Conservation (phyloP, 257 asterid species). For the Solanum dulcamara region DNA sequence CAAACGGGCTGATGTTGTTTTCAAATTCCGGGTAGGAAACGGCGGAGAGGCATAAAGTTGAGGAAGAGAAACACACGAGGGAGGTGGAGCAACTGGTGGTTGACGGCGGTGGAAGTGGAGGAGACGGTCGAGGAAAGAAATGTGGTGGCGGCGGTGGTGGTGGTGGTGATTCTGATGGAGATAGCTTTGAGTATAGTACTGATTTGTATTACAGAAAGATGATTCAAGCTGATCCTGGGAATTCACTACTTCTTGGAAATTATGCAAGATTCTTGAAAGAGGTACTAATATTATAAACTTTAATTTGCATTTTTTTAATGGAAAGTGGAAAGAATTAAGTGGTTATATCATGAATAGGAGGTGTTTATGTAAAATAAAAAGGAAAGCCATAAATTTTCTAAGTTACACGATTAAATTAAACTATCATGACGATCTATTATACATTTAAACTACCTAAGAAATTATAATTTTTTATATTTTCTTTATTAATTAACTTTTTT, state of each 20-base stretch:
- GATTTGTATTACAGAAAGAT: conserved; percentile 30
- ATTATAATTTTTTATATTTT: too few species aligned
- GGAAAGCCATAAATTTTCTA: too few species aligned
- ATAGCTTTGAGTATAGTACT: neutral
- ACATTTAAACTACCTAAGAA: too few species aligned
- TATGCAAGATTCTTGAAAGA: conserved; percentile 45
- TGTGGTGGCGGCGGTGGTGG: conserved; percentile 1
- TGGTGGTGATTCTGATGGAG: neutral
- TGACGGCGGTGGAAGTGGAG: conserved; percentile 8
- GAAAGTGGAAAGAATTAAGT: neutral
- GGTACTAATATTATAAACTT: neutral
- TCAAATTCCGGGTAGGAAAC: neutral
- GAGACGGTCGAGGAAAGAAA: conserved; percentile 6
- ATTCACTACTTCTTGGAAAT: conserved; percentile 34
- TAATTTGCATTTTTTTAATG: neutral
- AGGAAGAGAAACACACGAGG: neutral
- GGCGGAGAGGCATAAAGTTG: neutral
- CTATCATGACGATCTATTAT: too few species aligned
- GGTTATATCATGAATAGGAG: neutral
- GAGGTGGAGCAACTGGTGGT: neutral
- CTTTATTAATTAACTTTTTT: too few species aligned
- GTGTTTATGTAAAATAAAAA: too few species aligned
- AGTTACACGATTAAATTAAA: too few species aligned
- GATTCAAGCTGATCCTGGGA: conserved; percentile 36
- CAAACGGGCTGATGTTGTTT: neutral